A percentile compares a stretch with the other conserved stretches of the same genome.
Conservation (phyloP, 768 basidiomycete species). For the Mycena galopus region DNA sequence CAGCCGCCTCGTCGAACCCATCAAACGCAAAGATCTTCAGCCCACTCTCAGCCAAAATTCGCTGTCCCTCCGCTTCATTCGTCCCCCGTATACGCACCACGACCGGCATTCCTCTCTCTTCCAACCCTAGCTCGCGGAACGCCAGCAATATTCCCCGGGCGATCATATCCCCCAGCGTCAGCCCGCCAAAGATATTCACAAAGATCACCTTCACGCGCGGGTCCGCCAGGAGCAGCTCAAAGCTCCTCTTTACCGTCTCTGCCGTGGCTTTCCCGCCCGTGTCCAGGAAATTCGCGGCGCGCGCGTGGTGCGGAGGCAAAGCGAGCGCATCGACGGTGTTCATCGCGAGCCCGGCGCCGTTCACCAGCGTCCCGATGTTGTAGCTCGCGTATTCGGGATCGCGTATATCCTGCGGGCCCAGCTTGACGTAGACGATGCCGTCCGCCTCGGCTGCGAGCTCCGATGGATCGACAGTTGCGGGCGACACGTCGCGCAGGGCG, state of each 20-base stretch:
- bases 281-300: slow-evolving; percentile 87
- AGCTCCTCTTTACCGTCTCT: slow-evolving; percentile 90
- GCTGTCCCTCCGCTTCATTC: slow-evolving; percentile 83
- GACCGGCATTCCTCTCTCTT: slow-evolving; percentile 67
- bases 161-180: slow-evolving; percentile 36
- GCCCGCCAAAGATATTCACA: slow-evolving; percentile 80
- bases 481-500: slow-evolving; percentile 23
- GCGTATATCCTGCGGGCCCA: background rate
- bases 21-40: slow-evolving; percentile 81
- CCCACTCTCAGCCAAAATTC: slow-evolving; percentile 78
- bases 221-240: slow-evolving; percentile 78
- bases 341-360: slow-evolving; percentile 87
- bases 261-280: slow-evolving; percentile 88
- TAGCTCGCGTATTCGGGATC: background rate
- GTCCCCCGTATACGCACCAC: slow-evolving; percentile 85
- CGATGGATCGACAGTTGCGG: background rate
- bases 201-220: slow-evolving; percentile 83
- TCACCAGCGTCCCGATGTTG: slow-evolving; percentile 80
- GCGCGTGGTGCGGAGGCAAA: slow-evolving; percentile 67
- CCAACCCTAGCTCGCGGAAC: slow-evolving; percentile 86
- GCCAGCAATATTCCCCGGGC: slow-evolving; percentile 39
- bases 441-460: slow-evolving; percentile 22
- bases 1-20: slow-evolving; percentile 79
- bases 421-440: slow-evolving; percentile 31
- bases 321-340: slow-evolving; percentile 88